These are phyloP conservation scores for Pelargonium nanum DNA, from an alignment of 345 rosid genomes.

Conservation along the genomic window DNA sequence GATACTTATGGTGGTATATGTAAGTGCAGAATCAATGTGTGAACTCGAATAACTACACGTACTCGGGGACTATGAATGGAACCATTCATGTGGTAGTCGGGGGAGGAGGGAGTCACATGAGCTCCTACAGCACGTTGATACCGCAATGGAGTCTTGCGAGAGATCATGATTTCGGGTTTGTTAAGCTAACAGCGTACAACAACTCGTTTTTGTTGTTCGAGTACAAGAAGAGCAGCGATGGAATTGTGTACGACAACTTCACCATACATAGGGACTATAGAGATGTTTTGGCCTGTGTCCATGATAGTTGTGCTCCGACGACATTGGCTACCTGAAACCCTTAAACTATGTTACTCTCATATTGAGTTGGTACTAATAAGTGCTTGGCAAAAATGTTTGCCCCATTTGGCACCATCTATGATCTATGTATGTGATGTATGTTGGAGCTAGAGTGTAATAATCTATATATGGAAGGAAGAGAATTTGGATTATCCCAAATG, in stretches of 20 bases:
- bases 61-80: slow-evolving; percentile 54
- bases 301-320: slow-evolving; percentile 45
- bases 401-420: too few relatives aligned
- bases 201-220: slow-evolving; percentile 36
- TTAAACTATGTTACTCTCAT: too few relatives aligned
- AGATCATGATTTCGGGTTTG: slow-evolving; percentile 72
- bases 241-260: slow-evolving; percentile 34
- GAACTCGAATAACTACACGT: slow-evolving; percentile 25
- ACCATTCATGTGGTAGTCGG: slow-evolving; percentile 84
- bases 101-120: slow-evolving; percentile 70
- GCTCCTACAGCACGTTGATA: slow-evolving; percentile 28
- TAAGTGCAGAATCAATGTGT: slow-evolving; percentile 59
- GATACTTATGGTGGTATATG: slow-evolving; percentile 1
- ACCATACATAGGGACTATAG: slow-evolving; percentile 35
- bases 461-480: too few relatives aligned
- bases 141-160: slow-evolving; percentile 67
- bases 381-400: too few relatives aligned
- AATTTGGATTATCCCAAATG: too few relatives aligned
- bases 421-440: too few relatives aligned
- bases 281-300: slow-evolving; percentile 32
- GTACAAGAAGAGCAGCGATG: slow-evolving; percentile 29
- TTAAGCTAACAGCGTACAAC: slow-evolving; percentile 31
- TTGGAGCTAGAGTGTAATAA: too few relatives aligned
- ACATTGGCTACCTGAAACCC: too few relatives aligned
- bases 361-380: too few relatives aligned